Evolutionary conservation across 2,329 filamentous ascomycete genomes (phyloP), one percentile per base, ranked within the genome.

Genomic region (Epichloe amarillans): DNA sequence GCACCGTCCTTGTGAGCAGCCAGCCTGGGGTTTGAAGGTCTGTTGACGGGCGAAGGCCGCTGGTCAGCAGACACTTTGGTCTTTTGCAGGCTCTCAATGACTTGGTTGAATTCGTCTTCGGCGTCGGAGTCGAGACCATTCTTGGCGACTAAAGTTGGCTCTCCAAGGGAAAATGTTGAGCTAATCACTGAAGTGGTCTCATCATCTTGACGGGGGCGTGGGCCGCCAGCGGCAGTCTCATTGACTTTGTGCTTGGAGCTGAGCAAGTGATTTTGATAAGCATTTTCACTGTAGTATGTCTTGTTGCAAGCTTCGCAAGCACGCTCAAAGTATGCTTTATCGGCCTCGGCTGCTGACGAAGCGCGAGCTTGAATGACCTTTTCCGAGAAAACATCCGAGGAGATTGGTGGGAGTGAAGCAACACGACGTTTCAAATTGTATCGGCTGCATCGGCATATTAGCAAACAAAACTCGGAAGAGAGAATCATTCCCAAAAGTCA

Each of bases 341-440:
- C 86, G 51, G 89, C 88, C 55, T 91, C 88, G 36, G 88, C 88
- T 41, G 79, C 86, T 15, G 89, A 86, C 7, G 80, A 82, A 30
- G 90, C 90, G 64, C 94, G 88, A 56, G 90, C 91, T 60, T 89
- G 88, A 15, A 96, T 74, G 39, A 98, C 91, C 67, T 97, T 97
- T 61, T 97, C 93, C 60, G 88, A 88, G 67, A 97, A 98, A 52
- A 88, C 77, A 64, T 97, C 90, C 50, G 91, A 90, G 6, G 89
- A 83, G 46, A 97, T 88, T 3, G 93, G 90, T 33, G 91, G 89
- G 5, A 97, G 75, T 5, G 87, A 88, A 41, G 91, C 89, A 51
- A 97, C 86, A 61, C 90, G 84, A 59, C 93, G 87, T 73, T 97
- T 96, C 61, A 97, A 79, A 67, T 98, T 98, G 70, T 96, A 96